Evolutionary conservation across 768 basidiomycete species (phyloP).

Genomic region (Boletus insuetus): DNA sequence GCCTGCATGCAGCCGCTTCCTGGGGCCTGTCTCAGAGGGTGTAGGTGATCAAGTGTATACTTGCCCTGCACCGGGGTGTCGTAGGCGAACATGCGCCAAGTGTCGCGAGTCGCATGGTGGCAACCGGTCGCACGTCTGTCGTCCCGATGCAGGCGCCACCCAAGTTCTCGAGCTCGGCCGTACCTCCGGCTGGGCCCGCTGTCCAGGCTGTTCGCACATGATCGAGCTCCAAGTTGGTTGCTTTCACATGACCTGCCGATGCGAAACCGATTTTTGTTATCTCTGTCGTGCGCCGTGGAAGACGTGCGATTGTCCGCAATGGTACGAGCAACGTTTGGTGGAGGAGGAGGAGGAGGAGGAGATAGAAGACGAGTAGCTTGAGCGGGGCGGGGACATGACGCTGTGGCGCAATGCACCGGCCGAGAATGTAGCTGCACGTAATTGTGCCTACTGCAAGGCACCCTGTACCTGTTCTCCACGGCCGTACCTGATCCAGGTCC

Average conservation of each 20-base stretch:
- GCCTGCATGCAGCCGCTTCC: slow-evolving; percentile 35
- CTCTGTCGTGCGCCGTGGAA: slow-evolving; percentile 60
- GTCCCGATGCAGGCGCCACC: slow-evolving; percentile 22
- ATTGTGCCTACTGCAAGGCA: too few relatives aligned
- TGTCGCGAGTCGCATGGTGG: slow-evolving; percentile 26
- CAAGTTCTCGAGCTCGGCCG: slow-evolving; percentile 28
- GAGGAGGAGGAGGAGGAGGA: not conserved
- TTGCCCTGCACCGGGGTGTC: slow-evolving; percentile 21
- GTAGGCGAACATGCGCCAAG: slow-evolving; percentile 21
- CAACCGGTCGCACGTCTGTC: slow-evolving; percentile 25
- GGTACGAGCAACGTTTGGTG: slow-evolving; percentile 51
- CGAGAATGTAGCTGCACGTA: too few relatives aligned
- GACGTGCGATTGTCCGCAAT: slow-evolving; percentile 59
- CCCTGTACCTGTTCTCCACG: too few relatives aligned
- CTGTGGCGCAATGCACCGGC: too few relatives aligned
- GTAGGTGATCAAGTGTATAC: slow-evolving; percentile 8
- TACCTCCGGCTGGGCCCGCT: slow-evolving; percentile 35
- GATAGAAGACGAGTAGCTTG: not conserved
- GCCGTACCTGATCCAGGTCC: too few relatives aligned
- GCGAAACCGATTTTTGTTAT: slow-evolving; percentile 41
- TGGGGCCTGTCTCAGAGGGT: slow-evolving; percentile 31
- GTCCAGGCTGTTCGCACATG: slow-evolving; percentile 39
- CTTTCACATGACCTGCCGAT: slow-evolving; percentile 42
- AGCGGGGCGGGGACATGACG: too few relatives aligned
- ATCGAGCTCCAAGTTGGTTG: slow-evolving; percentile 39